Evolutionary conservation across 106 monocot species (phyloP).

Genomic region (Dioscorea zingiberensis): DNA sequence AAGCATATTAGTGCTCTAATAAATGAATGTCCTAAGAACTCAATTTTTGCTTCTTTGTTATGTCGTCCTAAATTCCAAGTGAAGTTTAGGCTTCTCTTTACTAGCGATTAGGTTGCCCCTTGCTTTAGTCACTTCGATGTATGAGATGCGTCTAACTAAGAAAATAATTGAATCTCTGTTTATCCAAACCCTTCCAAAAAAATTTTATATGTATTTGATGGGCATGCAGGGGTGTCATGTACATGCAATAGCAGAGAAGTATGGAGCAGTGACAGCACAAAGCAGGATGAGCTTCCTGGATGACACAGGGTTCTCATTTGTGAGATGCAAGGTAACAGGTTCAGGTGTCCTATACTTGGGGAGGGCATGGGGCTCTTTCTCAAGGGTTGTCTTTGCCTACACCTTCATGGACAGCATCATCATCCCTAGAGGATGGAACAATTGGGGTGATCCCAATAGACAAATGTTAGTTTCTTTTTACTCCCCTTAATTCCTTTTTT

Average conservation of each 20-base stretch:
- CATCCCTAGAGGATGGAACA: conserved; percentile 76
- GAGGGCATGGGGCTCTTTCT: conserved; percentile 87
- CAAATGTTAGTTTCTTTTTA: conserved; percentile 49
- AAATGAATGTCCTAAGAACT: too few species aligned
- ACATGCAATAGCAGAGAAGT: conserved; percentile 72
- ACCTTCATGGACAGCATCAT: conserved; percentile 94
- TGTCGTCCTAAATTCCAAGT: too few species aligned
- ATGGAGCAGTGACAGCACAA: conserved; percentile 87
- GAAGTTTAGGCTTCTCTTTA: too few species aligned
- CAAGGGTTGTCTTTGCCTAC: conserved; percentile 86
- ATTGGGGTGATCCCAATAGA: conserved; percentile 87
- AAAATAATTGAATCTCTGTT: neutral
- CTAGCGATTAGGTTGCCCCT: too few species aligned
- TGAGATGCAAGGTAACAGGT: conserved; percentile 87
- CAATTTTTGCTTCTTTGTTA: too few species aligned
- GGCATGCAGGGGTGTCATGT: conserved; percentile 67
- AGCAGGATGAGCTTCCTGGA: conserved; percentile 78
- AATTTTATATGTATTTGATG: neutral
- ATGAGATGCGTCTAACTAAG: too few species aligned
- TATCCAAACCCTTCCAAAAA: too few species aligned
- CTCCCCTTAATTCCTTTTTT: neutral
- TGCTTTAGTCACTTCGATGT: too few species aligned
- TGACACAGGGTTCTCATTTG: conserved; percentile 93
- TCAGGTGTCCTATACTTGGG: conserved; percentile 85
- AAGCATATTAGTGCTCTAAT: too few species aligned